Evolutionary conservation across 129 eudicot genomes (phyloP), one percentile per base, ranked within the genome.

Genomic region (Chrysanthemum lavandulifolium): DNA sequence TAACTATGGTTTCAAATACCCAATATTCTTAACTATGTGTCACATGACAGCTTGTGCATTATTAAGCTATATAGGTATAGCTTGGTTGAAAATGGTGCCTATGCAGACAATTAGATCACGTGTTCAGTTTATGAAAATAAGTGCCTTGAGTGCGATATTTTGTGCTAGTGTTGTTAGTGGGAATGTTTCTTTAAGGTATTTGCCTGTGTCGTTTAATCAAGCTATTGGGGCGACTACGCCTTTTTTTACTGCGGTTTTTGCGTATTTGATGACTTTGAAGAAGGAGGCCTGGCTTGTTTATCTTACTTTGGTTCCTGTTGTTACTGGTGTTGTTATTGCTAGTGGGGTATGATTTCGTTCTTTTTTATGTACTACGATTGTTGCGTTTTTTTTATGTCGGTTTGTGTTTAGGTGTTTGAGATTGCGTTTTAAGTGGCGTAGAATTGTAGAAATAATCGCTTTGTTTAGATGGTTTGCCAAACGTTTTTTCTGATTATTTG

Each of bases 151-250:
- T 69, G 67, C 84, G 8, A 82, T 90, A 16, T 90, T 90, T 67
- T 93, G 96, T 75, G 88, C 77, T 5, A 90, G 97, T 18, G 98
- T 93, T 75, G 98, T 93, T 1, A 84, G 98, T 72, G 98, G 98
- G 5, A 93, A 93, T 67, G 77, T 91, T 1, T 93, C 98, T 47
- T 73, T 93, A 10, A 81, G 85, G 80, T 92, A 86, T 79, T 78
- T 89, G 78, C 98, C 96, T 0, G 98, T 92, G 10, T 89, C 96
- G 70, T 92, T 92, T 27, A 89, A 89, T 80, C 98, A 92, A 69
- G 98, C 98, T 18, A 84, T 92, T 66, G 98, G 96, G 29, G 96
- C 98, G 6, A 92, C 98, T 14, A 92, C 96, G 77, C 98, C 98
- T 0, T 92, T 89, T 67, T 92, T 89, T 75, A 92, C 98, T n/a